These are phyloP conservation scores for Chaetoceros tenuissimus DNA, from an alignment of 108 stramenopile species.

Conservation along the genomic window DNA sequence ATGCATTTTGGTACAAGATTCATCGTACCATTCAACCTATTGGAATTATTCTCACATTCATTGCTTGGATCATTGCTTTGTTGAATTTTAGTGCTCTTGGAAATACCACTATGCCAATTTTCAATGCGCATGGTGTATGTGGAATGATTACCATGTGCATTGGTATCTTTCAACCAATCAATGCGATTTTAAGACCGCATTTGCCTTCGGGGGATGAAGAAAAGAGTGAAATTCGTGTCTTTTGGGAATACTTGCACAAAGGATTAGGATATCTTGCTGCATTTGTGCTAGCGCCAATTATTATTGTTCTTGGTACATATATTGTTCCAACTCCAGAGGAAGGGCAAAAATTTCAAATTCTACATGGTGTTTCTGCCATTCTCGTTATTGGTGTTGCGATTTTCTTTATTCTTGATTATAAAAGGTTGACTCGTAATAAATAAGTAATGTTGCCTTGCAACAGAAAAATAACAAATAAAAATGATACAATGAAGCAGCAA, in stretches of 20 bases:
- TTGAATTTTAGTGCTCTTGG: constrained; percentile 22
- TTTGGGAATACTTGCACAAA: constrained; percentile 22
- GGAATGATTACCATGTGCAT: constrained; percentile 17
- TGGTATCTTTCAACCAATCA: constrained; percentile 23
- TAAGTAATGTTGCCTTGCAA: no score
- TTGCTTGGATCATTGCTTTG: constrained; percentile 21
- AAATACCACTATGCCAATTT: neutral
- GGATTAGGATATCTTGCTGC: constrained; percentile 6
- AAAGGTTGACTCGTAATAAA: no score
- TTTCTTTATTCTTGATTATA: no score
- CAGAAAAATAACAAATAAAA: no score
- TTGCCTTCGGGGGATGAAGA: constrained; percentile 1
- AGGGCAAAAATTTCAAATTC: constrained; percentile 10
- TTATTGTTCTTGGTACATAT: constrained; percentile 15
- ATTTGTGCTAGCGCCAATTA: constrained; percentile 1
- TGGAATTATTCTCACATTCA: constrained; percentile 13
- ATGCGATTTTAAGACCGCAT: constrained; percentile 23
- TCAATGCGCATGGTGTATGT: constrained; percentile 16
- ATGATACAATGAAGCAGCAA: no score
- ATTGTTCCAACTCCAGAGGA: constrained; percentile 9
- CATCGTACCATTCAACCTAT: constrained; percentile 7
- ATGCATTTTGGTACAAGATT: constrained; percentile 17
- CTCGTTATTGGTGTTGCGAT: no score
- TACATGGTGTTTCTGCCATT: constrained; percentile 13
- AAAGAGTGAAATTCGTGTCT: constrained; percentile 3